Base-by-base conservation (phyloP, 441 rosid genomes). In the Gossypium schwendimanii region DNA sequence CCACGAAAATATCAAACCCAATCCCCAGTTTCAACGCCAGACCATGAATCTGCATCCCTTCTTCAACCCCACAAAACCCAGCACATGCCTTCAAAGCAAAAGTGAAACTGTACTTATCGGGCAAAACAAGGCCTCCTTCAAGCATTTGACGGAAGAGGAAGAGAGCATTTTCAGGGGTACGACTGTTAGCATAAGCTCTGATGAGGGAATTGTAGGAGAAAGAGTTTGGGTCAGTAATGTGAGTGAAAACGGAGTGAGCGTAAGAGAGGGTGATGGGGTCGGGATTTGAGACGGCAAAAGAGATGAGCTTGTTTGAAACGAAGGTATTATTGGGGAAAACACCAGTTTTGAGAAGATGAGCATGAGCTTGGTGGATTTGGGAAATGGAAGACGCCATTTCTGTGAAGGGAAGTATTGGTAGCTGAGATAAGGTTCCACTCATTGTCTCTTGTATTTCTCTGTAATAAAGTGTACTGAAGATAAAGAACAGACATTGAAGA, bases 341-440 rank as follows among this genome's bases (percentile, higher is more conserved):
- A 63, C 87, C 86, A 10, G 85, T 81, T 75, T 84, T 86, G 45
- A 86, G 81, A 77, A 82, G 76, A 67, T 80, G 77, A 54, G 86
- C 87, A 70, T 81, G 87, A 26, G 81, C 82, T 78, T 84, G 87
- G 2, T 76, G 83, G 75, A 86, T 76, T 76, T 86, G 77, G 0
- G 70, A 53, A 8, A 84, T 69, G 75, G 84, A 82, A 71, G 76
- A 75, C 1, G 89, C 81, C 71, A 20, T 77, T 71, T 81, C 83
- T 47, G 79, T 70, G 63, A 77, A 73, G 24, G 80, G 54, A 10
- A 73, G 69, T 75, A 83, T 76, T 21, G 76, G 69, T 18, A 69
- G 58, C 63, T 66, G 64, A 24, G 53, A 64, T 6, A 78, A 53
- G 63, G 64, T 4, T 53, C 52, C 58, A 70, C 59, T 60, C 65